Base-by-base conservation (phyloP, 352 stramenopile species). In the Peronospora farinosa region DNA sequence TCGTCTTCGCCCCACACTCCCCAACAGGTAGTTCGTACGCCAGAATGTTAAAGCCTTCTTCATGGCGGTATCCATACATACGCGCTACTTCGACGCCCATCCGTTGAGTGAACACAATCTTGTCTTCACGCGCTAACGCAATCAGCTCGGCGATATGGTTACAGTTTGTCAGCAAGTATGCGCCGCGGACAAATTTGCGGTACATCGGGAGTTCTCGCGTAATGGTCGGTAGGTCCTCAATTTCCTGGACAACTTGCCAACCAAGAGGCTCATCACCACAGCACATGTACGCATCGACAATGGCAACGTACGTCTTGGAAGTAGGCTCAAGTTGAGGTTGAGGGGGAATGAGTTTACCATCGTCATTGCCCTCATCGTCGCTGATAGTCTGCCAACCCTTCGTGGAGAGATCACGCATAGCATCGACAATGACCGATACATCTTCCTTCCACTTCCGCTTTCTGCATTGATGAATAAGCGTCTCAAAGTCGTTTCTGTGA, bases 371-470 rank as follows among this genome's bases (percentile, higher is more conserved):
- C 0, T 60, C 28, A 6, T 54, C 51, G 12, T 48, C 46, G 3
- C 10, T 52, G 9, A 25, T 25, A 27, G 35, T 19, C 17, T 65
- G 21, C 69, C 75, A 86, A 0, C 76, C 74, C 31, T 70, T 63
- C 0, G 69, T 58, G 4, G 71, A 67, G 8, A 90, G 39, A 12
- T 65, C 32, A 5, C 59, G 54, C 72, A 90, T 87, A 1, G 68
- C 70, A 9, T 80, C 51, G 15, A 87, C 53, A 57, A 86, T 82
- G 13, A 83, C 54, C 3, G 50, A 51, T 9, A 89, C 61, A 40
- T 86, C 72, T 27, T 90, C 70, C 35, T 85, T 87, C 79, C 79
- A 90, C 47, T 90, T 90, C 5, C 79, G 67, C 56, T 90, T 90
- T 10, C 79, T 77, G 46, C 79, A 90, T 39, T 90, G 79, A 27